phyloP scores from a whole-genome alignment of 768 basidiomycete genomes.

The Xerocomellus chrysenteron region DNA sequence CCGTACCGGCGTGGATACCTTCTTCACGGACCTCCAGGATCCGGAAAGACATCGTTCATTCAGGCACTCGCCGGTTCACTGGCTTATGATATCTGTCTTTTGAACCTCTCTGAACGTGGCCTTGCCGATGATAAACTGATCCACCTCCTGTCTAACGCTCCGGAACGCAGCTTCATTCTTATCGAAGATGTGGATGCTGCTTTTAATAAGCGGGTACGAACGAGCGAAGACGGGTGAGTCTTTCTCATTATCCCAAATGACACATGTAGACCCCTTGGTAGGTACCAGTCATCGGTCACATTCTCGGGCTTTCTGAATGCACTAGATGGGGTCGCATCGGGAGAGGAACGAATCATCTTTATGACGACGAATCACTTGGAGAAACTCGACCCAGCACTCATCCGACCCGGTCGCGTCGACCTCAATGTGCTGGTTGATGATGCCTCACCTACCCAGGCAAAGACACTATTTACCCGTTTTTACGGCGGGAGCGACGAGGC shows the following conservation, averaged over 20 bases:
- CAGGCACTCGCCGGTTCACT: conserved; percentile 93
- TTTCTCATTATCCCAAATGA: background rate
- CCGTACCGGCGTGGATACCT: conserved; percentile 97
- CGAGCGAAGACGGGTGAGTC: conserved; percentile 86
- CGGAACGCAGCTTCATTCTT: conserved; percentile 90
- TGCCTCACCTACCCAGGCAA: conserved; percentile 78
- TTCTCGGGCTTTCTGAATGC: conserved; percentile 98
- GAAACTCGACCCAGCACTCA: conserved; percentile 87
- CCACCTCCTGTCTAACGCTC: conserved; percentile 88
- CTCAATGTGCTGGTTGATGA: conserved; percentile 81
- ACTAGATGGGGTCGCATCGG: conserved; percentile 95
- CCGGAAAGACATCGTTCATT: conserved; percentile 98
- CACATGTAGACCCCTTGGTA: conserved; percentile 32
- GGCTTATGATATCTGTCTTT: conserved; percentile 91
- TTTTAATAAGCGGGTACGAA: conserved; percentile 90
- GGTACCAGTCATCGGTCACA: conserved; percentile 93
- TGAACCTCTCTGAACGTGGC: conserved; percentile 95
- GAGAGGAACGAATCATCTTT: conserved; percentile 97
- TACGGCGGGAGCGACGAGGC: conserved; percentile 55
- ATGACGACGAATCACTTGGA: conserved; percentile 98
- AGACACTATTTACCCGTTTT: conserved; percentile 76
- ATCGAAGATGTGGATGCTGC: conserved; percentile 98
- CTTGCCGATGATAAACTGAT: conserved; percentile 96
- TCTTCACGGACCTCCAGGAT: conserved; percentile 93
- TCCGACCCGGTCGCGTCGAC: conserved; percentile 95